Evolutionary conservation across 495 filamentous ascomycete genomes (phyloP).

Genomic region (Neurospora sp.): DNA sequence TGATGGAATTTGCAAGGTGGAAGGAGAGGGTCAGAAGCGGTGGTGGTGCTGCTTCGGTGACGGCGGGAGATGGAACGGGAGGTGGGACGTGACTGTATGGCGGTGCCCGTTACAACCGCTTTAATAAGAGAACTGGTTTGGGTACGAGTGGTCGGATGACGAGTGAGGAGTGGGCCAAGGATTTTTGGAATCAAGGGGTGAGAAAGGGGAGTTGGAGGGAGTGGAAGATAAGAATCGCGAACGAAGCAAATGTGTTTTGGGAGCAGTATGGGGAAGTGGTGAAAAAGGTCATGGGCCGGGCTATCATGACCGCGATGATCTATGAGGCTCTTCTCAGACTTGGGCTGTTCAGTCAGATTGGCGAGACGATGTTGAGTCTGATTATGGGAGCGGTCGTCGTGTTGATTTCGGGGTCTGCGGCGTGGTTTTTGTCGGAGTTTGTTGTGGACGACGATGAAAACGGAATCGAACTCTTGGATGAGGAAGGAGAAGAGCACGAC

Average conservation of each 20-base stretch:
- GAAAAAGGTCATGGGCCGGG: background rate
- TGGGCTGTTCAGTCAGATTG: background rate
- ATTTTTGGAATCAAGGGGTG: background rate
- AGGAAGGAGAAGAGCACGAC: background rate
- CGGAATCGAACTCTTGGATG: background rate
- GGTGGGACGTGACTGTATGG: background rate
- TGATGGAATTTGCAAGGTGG: conserved; percentile 50
- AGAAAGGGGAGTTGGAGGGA: background rate
- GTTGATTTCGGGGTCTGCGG: background rate
- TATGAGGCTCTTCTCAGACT: background rate
- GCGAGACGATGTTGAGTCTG: background rate
- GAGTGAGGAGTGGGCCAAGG: background rate
- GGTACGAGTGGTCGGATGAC: background rate
- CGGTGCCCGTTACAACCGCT: background rate
- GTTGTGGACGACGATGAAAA: background rate
- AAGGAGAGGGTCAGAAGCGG: conserved; percentile 35
- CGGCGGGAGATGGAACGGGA: conserved; percentile 24
- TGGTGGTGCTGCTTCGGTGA: background rate
- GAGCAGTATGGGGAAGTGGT: background rate
- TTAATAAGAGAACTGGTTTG: background rate
- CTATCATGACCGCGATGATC: background rate
- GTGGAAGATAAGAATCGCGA: background rate
- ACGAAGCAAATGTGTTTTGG: background rate
- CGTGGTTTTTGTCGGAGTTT: background rate
- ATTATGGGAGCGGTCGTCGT: background rate